These are phyloP conservation scores for Phaeoacremonium minimum DNA, from an alignment of 2,329 filamentous ascomycete genomes.

Conservation along the genomic window DNA sequence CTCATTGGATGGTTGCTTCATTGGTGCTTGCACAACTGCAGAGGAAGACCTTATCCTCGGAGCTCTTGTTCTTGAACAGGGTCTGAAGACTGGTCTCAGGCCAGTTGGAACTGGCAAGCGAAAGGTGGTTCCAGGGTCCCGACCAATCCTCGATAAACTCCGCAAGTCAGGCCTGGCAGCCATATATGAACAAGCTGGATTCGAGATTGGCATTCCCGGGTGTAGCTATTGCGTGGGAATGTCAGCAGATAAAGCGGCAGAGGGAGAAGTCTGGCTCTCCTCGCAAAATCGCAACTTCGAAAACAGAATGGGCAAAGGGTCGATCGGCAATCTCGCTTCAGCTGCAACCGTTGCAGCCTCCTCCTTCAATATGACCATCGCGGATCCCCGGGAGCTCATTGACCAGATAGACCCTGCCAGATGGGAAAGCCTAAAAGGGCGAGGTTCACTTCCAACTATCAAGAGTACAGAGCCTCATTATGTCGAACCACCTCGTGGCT, in stretches of 20 bases:
- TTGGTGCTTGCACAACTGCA: conserved; percentile 40
- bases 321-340: conserved; percentile 37
- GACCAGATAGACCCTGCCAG: conserved; percentile 15
- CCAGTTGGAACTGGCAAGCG: conserved; percentile 26
- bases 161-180: conserved; percentile 25
- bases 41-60: conserved; percentile 39
- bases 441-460: conserved; percentile 9
- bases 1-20: conserved; percentile 36
- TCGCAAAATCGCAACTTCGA: conserved; percentile 41
- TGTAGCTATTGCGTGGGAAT: conserved; percentile 41
- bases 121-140: conserved; percentile 33
- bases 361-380: conserved; percentile 37
- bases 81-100: conserved; percentile 23
- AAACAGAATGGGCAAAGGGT: conserved; percentile 26
- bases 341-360: conserved; percentile 41
- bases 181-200: conserved; percentile 33
- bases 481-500: conserved; percentile 8
- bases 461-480: conserved; percentile 5
- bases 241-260: conserved; percentile 30
- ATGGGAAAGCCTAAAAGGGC: conserved; percentile 13
- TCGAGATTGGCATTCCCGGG: conserved; percentile 33
- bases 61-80: conserved; percentile 32
- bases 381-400: conserved; percentile 27
- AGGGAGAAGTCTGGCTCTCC: conserved; percentile 37
- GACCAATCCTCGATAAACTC: conserved; percentile 30